Evolutionary conservation across 2,329 filamentous ascomycete genomes (phyloP), one percentile per base, ranked within the genome.

Genomic region (Arthrinium phaeospermum): DNA sequence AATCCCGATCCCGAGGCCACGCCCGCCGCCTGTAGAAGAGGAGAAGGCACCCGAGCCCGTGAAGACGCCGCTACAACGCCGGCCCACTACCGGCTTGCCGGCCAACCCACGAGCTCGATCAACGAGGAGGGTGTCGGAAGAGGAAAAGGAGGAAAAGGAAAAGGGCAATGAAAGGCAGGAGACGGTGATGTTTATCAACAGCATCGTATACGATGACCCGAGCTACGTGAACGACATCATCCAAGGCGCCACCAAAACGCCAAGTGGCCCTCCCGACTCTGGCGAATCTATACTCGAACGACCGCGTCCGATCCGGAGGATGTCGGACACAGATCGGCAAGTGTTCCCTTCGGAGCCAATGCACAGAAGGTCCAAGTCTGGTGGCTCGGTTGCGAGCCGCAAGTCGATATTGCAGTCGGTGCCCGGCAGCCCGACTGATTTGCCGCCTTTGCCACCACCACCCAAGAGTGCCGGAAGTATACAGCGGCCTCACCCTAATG

Each of bases 121-220:
- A 14, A 75, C 83, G 57, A 81, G 78, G 68, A 70, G 75, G 22
- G 71, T 80, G 3, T 73, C 75, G 19, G 76, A 79, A 41, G 82
- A 82, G 16, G 74, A 76, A 10, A 72, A 72, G 70, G 75, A 70
- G 7, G 76, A 75, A 71, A 83, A 80, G 70, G 80, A 85, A 47
- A 45, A 45, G 14, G n/a, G 37, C 30, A 72, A 72, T 69, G 75
- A 70, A 22, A 76, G 76, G 71, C 80, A 86, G 34, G 84, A 86
- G 72, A 89, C 85, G 4, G 84, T 90, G 67, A 86, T 90, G 85
- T 85, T 89, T 71, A 79, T 90, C 69, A 90, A 89, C 72, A 83
- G 86, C 69, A 88, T 90, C 71, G 83, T 87, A 47, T 90, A 89
- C 74, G 82, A 90, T 71, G 82, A 91, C 71, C 87, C 88, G 0